These are phyloP conservation scores for Solanum megistacrolobum DNA, from an alignment of 257 asterid species.

Conservation along the genomic window DNA sequence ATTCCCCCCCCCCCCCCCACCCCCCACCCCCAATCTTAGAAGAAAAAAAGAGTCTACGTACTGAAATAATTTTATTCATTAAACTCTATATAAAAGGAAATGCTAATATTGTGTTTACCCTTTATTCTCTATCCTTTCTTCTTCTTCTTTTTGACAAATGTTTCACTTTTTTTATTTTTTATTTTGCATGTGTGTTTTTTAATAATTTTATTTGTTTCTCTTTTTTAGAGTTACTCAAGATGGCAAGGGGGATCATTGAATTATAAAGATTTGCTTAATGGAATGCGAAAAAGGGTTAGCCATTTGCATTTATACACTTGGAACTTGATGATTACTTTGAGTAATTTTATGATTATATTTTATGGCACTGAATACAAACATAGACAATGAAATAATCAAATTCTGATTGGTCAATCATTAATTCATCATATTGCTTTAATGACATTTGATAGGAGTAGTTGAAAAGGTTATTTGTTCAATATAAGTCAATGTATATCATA, in stretches of 20 bases:
- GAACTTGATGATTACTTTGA: background rate
- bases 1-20: no score
- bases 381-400: background rate
- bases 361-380: background rate
- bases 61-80: no score
- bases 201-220: background rate
- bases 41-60: no score
- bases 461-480: background rate
- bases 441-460: background rate
- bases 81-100: no score
- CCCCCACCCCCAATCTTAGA: no score
- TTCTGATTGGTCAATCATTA: background rate
- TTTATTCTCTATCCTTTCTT: no score
- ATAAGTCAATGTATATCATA: no score
- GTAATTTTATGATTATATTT: background rate
- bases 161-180: background rate
- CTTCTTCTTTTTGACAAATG: background rate
- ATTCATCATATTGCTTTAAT: background rate
- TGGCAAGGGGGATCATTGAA: background rate
- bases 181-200: background rate
- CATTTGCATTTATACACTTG: background rate
- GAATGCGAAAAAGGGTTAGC: background rate
- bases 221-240: conserved; percentile 6
- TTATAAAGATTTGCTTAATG: background rate
- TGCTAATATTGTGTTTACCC: no score